phyloP scores from a whole-genome alignment of 2,329 filamentous ascomycete genomes.

The Phoma herbarum region DNA sequence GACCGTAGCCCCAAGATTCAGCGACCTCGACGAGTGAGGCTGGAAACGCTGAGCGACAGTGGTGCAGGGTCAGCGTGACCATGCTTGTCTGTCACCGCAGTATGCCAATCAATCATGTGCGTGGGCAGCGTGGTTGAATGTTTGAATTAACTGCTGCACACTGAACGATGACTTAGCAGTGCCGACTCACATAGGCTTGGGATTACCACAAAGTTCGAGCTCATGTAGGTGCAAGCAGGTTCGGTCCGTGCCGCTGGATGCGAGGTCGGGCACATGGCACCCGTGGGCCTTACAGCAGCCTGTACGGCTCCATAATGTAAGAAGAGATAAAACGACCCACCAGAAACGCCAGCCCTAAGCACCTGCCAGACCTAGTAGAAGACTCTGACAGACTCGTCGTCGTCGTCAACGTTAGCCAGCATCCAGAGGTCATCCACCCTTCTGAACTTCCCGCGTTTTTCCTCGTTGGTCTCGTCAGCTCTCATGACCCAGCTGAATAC shows the following conservation, averaged over 20 bases:
- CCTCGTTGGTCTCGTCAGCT: constrained; percentile 34
- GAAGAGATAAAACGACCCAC: neutral
- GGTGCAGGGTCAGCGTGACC: neutral
- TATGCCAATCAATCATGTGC: neutral
- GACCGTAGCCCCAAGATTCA: neutral
- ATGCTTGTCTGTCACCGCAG: neutral
- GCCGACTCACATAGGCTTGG: neutral
- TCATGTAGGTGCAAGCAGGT: no score
- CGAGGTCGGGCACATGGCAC: neutral
- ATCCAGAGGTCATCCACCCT: constrained; percentile 39
- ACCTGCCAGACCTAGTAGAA: constrained; percentile 38
- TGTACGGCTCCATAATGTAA: neutral
- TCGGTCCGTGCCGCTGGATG: neutral
- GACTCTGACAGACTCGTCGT: constrained; percentile 29
- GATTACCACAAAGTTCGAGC: neutral
- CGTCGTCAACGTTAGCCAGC: constrained; percentile 33
- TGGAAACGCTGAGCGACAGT: neutral
- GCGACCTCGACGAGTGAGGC: constrained; percentile 6
- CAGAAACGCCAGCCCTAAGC: neutral
- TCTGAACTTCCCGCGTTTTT: constrained; percentile 27
- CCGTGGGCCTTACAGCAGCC: neutral
- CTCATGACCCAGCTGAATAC: constrained; percentile 45
- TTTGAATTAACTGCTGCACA: neutral
- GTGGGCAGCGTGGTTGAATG: neutral
- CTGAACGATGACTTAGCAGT: neutral